Base-by-base conservation (phyloP, 768 basidiomycete species). In the Dacryopinax spathularia region DNA sequence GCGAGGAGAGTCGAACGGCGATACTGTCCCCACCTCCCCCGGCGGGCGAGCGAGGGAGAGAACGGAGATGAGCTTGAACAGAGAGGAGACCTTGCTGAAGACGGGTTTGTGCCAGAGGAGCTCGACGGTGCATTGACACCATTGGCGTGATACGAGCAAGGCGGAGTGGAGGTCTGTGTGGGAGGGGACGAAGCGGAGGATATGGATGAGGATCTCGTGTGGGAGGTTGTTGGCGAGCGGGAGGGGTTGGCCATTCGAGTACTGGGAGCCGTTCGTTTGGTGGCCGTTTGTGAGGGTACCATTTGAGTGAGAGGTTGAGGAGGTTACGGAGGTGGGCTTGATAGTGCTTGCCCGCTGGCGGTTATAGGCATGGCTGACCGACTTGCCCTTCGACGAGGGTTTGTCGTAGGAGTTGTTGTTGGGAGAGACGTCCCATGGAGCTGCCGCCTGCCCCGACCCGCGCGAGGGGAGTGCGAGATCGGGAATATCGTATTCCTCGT, bases 61-160 rank as follows among this genome's bases (percentile, higher is more conserved):
- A 60, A 92, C 78, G 63, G 79, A 77, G 69, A 89, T 82, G 82
- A 97, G 86, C 74, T 85, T 85, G 71, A 85, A 79, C 62, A 96
- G 81, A 35, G 87, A 86, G 62, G 80, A 75, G 63, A 84, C 78
- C 64, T 82, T 83, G 27, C 83, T 77, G 71, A 98, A 84, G 62
- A 79, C 78, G 20, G 94, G 94, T 70, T 89, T 88, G 74, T 92
- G 87, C 94, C 94, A 99, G 25, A 98, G 80, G 22, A 97, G 81
- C 73, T 97, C 91, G 41, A 94, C 92, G 33, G 91, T 85, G 74
- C 92, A 96, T 72, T 94, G 88, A 79, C 92, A 97, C 93, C 95
- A 99, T 29, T 84, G 81, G 64, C 90, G 85, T 20, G 86, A 92
- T 29, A 97, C 93, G 63, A 87, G 84, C 65, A 94, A 80, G 37